A percentile compares a stretch with the other conserved stretches of the same genome.
These are phyloP conservation scores for Globisporangium barbulae DNA, from an alignment of 352 stramenopile species.

Conservation along the genomic window DNA sequence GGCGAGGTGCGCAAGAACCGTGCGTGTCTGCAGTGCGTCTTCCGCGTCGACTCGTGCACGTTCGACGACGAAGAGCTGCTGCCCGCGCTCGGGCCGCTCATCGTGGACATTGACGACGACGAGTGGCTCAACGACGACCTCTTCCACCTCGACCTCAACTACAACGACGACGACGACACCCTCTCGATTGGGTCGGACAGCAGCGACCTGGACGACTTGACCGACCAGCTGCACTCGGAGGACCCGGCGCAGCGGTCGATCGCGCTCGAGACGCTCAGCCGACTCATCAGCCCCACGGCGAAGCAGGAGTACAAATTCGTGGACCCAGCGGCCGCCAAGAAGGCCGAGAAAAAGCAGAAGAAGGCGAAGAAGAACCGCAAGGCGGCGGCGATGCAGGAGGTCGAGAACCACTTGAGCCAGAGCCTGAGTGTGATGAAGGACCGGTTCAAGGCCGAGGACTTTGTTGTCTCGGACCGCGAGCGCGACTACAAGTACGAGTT, in stretches of 20 bases:
- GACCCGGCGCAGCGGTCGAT: slow-evolving; percentile 32
- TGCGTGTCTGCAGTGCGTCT: slow-evolving; percentile 39
- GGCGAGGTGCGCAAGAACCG: slow-evolving; percentile 41
- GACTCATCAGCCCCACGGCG: slow-evolving; percentile 30
- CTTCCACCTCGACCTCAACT: slow-evolving; percentile 12
- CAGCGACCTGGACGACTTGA: slow-evolving; percentile 26
- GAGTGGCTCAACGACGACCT: slow-evolving; percentile 34
- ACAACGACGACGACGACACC: slow-evolving; percentile 26
- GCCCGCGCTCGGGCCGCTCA: slow-evolving; percentile 33
- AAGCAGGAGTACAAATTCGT: slow-evolving; percentile 12
- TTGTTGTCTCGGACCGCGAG: slow-evolving; percentile 12
- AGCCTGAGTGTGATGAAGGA: slow-evolving; percentile 20
- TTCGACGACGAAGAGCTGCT: slow-evolving; percentile 51
- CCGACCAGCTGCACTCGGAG: slow-evolving; percentile 35
- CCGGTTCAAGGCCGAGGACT: slow-evolving; percentile 16
- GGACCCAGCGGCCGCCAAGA: slow-evolving; percentile 3
- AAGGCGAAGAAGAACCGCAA: slow-evolving; percentile 24
- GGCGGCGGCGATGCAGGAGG: slow-evolving; percentile 28
- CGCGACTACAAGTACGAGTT: slow-evolving; percentile 53
- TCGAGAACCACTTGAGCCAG: slow-evolving; percentile 43
- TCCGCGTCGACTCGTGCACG: slow-evolving; percentile 38
- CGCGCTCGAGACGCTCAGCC: slow-evolving; percentile 40
- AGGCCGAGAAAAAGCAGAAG: not conserved
- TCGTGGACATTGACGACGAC: slow-evolving; percentile 37
- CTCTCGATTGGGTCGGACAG: slow-evolving; percentile 25